Conservation (phyloP, 345 rosid species). For the Toxicodendron radicans region DNA sequence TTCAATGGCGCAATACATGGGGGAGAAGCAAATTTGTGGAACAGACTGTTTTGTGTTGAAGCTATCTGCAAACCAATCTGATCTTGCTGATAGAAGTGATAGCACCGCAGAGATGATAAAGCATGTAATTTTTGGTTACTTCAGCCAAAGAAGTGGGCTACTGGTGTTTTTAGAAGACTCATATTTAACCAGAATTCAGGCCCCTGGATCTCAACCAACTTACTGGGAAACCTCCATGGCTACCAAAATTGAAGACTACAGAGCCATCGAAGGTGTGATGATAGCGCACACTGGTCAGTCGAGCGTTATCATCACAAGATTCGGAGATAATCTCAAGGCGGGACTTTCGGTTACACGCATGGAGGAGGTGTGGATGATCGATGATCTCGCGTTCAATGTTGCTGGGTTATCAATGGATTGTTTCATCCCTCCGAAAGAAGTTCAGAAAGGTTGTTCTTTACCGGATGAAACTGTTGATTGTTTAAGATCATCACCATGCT, state of each 20-base stretch:
- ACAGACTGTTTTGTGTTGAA: slow-evolving; percentile 80
- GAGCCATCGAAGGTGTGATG: slow-evolving; percentile 69
- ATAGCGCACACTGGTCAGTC: slow-evolving; percentile 88
- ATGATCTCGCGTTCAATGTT: slow-evolving; percentile 84
- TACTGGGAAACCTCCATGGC: slow-evolving; percentile 97
- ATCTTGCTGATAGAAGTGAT: slow-evolving; percentile 72
- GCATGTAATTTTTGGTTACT: slow-evolving; percentile 81
- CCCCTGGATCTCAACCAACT: slow-evolving; percentile 70
- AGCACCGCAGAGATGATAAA: slow-evolving; percentile 91
- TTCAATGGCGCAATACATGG: slow-evolving; percentile 75
- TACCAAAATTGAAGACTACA: slow-evolving; percentile 70
- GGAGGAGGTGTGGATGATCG: slow-evolving; percentile 85
- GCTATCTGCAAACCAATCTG: slow-evolving; percentile 71
- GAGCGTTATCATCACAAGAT: slow-evolving; percentile 69
- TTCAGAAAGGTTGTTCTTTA: slow-evolving; percentile 32
- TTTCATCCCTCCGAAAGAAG: slow-evolving; percentile 85
- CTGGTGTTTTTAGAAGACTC: slow-evolving; percentile 69
- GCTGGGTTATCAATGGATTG: slow-evolving; percentile 76
- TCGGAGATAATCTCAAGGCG: slow-evolving; percentile 74
- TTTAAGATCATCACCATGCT: slow-evolving; percentile 37
- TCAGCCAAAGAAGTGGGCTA: slow-evolving; percentile 89
- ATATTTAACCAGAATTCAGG: slow-evolving; percentile 72
- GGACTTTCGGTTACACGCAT: slow-evolving; percentile 72
- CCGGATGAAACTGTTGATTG: slow-evolving; percentile 41
- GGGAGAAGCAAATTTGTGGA: slow-evolving; percentile 70